phyloP scores from a whole-genome alignment of 306 rosid genomes.

The Lathyrus sativus region DNA sequence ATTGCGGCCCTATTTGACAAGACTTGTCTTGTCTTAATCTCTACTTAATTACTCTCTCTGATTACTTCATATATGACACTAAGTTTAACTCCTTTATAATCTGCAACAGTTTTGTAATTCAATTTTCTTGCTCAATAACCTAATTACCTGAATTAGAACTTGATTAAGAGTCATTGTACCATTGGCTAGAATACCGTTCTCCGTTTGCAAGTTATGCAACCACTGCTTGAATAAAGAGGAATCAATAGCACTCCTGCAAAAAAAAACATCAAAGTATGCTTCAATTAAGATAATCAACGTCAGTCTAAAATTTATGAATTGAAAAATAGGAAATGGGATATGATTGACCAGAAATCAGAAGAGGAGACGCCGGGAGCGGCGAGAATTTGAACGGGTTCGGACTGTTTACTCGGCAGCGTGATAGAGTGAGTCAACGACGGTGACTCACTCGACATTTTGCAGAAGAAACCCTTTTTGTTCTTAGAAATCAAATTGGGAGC shows the following conservation, averaged over 20 bases:
- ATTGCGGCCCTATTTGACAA: too few species aligned
- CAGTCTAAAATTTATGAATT: not conserved
- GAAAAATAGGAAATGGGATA: not conserved
- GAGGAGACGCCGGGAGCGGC: slow-evolving; percentile 76
- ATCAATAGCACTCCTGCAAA: slow-evolving; percentile 75
- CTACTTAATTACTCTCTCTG: not conserved
- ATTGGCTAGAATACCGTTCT: slow-evolving; percentile 67
- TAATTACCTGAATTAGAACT: slow-evolving; percentile 79
- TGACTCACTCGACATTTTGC: slow-evolving; percentile 69
- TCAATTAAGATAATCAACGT: not conserved
- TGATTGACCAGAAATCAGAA: slow-evolving; percentile 66
- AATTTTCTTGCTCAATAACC: not conserved
- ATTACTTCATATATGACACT: too few species aligned
- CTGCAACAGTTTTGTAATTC: not conserved
- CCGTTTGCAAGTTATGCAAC: slow-evolving; percentile 73
- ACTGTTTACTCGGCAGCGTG: slow-evolving; percentile 55
- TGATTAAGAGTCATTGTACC: slow-evolving; percentile 60
- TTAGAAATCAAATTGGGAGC: slow-evolving; percentile 23
- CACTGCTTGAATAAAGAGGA: slow-evolving; percentile 85
- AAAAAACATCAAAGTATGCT: not conserved
- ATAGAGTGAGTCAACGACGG: slow-evolving; percentile 52
- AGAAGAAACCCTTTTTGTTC: slow-evolving; percentile 35
- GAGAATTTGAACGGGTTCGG: slow-evolving; percentile 64
- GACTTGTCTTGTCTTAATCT: not conserved
- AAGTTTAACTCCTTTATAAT: not conserved